phyloP scores from a whole-genome alignment of 371 early-diverging fungal species.

The Conidiobolus incongruus region DNA sequence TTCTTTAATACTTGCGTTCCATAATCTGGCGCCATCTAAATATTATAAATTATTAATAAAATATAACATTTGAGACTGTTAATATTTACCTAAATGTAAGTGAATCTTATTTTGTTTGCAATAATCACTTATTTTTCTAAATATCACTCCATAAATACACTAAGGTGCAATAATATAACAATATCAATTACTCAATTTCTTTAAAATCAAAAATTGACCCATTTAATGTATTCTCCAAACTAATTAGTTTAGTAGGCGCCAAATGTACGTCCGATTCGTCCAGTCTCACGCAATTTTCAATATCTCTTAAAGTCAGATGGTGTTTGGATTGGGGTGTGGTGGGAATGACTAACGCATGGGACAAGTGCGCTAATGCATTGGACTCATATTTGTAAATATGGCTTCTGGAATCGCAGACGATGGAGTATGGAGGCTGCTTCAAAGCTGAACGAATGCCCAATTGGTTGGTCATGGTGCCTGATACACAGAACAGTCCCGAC shows the following conservation, averaged over 20 bases:
- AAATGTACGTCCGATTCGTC: constrained; percentile 18
- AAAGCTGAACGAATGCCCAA: constrained; percentile 60
- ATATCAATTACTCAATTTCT: constrained; percentile 21
- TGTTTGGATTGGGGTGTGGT: constrained; percentile 27
- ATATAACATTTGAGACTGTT: not conserved
- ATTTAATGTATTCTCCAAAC: constrained; percentile 74
- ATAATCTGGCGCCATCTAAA: constrained; percentile 78
- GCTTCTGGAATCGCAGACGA: constrained; percentile 52
- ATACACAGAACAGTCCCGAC: constrained; percentile 57
- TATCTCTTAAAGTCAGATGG: constrained; percentile 44
- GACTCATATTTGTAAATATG: constrained; percentile 69
- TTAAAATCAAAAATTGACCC: constrained; percentile 58
- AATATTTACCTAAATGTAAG: constrained; percentile 23
- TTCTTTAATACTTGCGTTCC: constrained; percentile 63
- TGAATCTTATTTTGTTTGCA: constrained; percentile 29
- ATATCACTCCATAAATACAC: not conserved
- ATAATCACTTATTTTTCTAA: constrained; percentile 25
- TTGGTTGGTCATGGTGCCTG: constrained; percentile 82
- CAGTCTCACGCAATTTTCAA: constrained; percentile 14
- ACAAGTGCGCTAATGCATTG: constrained; percentile 60
- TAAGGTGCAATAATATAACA: too few relatives aligned
- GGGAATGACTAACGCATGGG: constrained; percentile 49
- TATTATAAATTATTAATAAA: not conserved
- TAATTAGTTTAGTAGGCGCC: constrained; percentile 66
- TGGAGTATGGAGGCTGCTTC: constrained; percentile 53